Percentiles rank a stretch among this genome's conserved stretches.
These are phyloP conservation scores for Acanthochlamys bracteata DNA, from an alignment of 106 monocot genomes.

Conservation along the genomic window DNA sequence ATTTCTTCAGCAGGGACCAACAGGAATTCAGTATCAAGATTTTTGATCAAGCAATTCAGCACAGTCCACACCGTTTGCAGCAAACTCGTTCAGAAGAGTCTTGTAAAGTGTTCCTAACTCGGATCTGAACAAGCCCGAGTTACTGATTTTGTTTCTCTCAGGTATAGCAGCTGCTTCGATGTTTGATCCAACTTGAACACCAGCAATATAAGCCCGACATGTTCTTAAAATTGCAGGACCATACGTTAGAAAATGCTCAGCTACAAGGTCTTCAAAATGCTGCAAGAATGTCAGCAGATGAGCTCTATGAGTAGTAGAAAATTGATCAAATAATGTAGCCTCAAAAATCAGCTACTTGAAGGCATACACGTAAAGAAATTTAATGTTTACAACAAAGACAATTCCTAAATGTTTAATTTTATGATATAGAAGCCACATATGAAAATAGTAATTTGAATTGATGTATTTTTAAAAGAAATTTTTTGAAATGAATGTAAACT, in stretches of 20 bases:
- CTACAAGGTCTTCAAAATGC: constrained; percentile 46
- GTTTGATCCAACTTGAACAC: constrained; percentile 31
- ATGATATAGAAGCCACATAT: background rate
- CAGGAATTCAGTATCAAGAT: background rate
- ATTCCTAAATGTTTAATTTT: background rate
- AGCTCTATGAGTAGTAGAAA: no score
- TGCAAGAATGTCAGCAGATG: constrained; percentile 4
- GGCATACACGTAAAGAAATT: no score
- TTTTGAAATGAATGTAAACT: background rate
- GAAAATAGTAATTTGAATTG: background rate
- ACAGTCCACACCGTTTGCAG: constrained; percentile 40
- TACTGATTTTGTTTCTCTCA: constrained; percentile 6
- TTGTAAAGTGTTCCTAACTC: constrained; percentile 22
- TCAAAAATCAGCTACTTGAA: no score
- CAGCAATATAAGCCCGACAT: constrained; percentile 35
- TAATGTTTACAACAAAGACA: background rate
- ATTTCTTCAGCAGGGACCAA: background rate
- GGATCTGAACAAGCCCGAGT: constrained; percentile 17
- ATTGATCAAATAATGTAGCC: no score
- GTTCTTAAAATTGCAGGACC: constrained; percentile 28
- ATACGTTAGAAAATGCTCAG: constrained; percentile 29
- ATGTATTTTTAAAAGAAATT: background rate
- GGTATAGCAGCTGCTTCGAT: constrained; percentile 12
- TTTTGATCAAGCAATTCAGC: constrained; percentile 21
- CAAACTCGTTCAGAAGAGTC: constrained; percentile 44